Evolutionary conservation across 306 rosid genomes (phyloP), one percentile per base, ranked within the genome.

Genomic region (Benincasa hispida): DNA sequence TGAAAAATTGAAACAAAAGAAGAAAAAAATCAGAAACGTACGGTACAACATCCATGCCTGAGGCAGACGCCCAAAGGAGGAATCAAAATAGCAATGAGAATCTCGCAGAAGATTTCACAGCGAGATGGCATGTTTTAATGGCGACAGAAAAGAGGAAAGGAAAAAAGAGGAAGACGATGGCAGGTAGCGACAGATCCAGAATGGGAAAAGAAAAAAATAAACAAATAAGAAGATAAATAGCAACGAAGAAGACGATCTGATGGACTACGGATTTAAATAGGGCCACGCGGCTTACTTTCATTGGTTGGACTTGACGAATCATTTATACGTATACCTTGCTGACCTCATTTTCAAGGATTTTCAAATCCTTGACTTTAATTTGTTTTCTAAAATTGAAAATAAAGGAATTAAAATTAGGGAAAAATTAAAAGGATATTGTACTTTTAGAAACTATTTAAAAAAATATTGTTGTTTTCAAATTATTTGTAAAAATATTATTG

Each of bases 31-130:
- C 48, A 37, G 56, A 17, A 54, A 75, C 32, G 55, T 85, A 92
- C 99, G 9, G 80, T 92, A 14, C 80, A 77, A 68, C 80, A 77
- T 11, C 80, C 80, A 17, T 62, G 74, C 9, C 80, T 50, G 75
- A 77, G 63, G 51, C 80, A 77, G 58, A 77, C 80, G 34, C 80
- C 80, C 14, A 77, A 24, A 5, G 80, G 80, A 50, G 80, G 80
- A 48, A 77, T 57, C 41, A 77, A 77, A 15, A 77, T 77, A n/a
- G 80, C 80, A 74, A 77, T 62, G 22, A 77, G 80, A 62, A 77
- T 77, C 75, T 77, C 80, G 51, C 80, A 77, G 24, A 62, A 65
- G 61, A 77, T 77, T 8, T 63, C 80, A 18, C 80, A 77, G 50
- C 74, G 74, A 25, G 30, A 5, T 35, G 61, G 62, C 80, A 77